Evolutionary conservation across 495 filamentous ascomycete species (phyloP), one percentile per base, ranked within the genome.

Genomic region (Aspergillus asperescens): DNA sequence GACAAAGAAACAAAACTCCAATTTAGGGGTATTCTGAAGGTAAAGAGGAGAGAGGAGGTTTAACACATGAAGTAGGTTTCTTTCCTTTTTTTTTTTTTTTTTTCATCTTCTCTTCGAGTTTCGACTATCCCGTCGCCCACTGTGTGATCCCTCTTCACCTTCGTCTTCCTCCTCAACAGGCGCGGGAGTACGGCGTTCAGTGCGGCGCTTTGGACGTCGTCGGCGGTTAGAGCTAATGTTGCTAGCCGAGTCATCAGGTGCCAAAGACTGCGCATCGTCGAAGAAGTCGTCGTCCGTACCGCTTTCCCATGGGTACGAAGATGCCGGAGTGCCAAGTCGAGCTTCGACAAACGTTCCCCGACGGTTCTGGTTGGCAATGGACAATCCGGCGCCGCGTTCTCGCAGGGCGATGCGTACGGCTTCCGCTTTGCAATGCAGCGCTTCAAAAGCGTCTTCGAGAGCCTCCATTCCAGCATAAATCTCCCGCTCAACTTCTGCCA

Each of bases 381-480:
- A 80, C 5, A 96, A 72, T 1, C 88, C 90, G 10, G 88, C 87
- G 19, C 83, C 81, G 16, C 91, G 84, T 58, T 90, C 84, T 5
- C 90, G 83, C 2, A 97, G 78, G 2, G 84, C 79, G 12, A 80
- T 81, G 0, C 94, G 86, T 15, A 98, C 88, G 0, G 74, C 64
- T 60, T 97, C 89, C 13, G 94, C 90, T 60, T 84, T 86, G 59
- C 77, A 76, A 61, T 98, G 94, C 25, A 98, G 81, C 38, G 82
- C 86, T 71, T 97, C 94, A 56, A 98, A 95, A 3, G 93, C 90
- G 64, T 96, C 88, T 68, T 97, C 94, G 27, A 98, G 80, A 12
- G 85, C 82, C 68, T 97, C 93, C 87, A 98, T 96, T 37, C 89
- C 86, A 23, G 80, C 79, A 72, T 88, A 96, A 56, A 98, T 95